A percentile compares a stretch with the other conserved stretches of the same genome.
These are phyloP conservation scores for Cytidiella melzeri DNA, from an alignment of 768 basidiomycete genomes.

Conservation along the genomic window DNA sequence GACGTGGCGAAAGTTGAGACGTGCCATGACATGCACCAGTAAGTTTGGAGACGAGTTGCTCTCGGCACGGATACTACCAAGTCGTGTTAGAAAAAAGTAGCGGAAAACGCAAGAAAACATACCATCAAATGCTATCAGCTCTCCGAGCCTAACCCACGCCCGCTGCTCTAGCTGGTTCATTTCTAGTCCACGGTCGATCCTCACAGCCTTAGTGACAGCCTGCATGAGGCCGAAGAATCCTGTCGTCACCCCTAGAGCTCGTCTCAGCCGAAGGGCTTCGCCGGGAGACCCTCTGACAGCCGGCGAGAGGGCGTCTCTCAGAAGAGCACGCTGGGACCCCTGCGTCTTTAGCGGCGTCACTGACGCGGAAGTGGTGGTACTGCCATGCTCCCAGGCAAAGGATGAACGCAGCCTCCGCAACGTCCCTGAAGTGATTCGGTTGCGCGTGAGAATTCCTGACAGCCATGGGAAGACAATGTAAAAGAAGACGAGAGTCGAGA, in stretches of 20 bases:
- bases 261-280: slow-evolving; percentile 34
- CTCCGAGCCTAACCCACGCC: slow-evolving; percentile 47
- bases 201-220: slow-evolving; percentile 24
- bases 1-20: slow-evolving; percentile 34
- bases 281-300: slow-evolving; percentile 28
- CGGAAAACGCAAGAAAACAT: slow-evolving; percentile 8
- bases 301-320: slow-evolving; percentile 29
- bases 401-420: slow-evolving; percentile 1
- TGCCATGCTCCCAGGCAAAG: background rate
- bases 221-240: slow-evolving; percentile 33
- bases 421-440: slow-evolving; percentile 8
- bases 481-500: slow-evolving; percentile 56
- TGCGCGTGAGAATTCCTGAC: slow-evolving; percentile 22
- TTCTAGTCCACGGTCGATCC: slow-evolving; percentile 29
- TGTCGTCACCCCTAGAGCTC: slow-evolving; percentile 33
- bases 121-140: slow-evolving; percentile 38
- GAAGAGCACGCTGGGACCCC: slow-evolving; percentile 18
- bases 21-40: slow-evolving; percentile 42
- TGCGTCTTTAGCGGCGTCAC: background rate
- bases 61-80: slow-evolving; percentile 25
- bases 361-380: background rate
- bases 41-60: slow-evolving; percentile 45
- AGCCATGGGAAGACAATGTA: slow-evolving; percentile 48
- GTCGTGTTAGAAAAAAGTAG: slow-evolving; percentile 19
- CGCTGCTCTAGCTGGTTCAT: slow-evolving; percentile 37